Base-by-base conservation (phyloP, 805 yeast species). In the Candida easanensis region DNA sequence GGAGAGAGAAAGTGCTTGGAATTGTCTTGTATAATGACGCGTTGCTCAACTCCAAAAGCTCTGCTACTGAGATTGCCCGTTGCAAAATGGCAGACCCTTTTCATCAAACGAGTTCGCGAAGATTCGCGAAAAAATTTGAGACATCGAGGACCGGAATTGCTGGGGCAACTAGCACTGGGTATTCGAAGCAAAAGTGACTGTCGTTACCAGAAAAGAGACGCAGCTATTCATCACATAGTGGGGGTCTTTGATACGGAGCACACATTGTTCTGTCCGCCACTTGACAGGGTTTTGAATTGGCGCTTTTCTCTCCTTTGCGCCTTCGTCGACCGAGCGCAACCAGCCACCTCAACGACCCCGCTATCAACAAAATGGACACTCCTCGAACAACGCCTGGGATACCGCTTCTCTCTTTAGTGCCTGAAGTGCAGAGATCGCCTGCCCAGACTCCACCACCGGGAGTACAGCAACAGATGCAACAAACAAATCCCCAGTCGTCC, bases 331-430 rank as follows among this genome's bases (percentile, higher is more conserved):
- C n/a, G n/a, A n/a, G n/a, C n/a, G n/a, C n/a, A n/a, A 27, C 31
- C 31, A 11, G 15, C 31, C 31, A 10, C 31, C 15, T 10, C 15
- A 5, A 9, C 31, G 5, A 10, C 31, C 15, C 31, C 31, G 10
- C 18, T 19, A 4, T 20, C 17, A 14, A 5, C 32, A 33, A 17
- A 2, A 44, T 41, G 42, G 41, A 41, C 34, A 41, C 41, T n/a
- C 44, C 43, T 4, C 39, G 37, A 14, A 28, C 42, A 4, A 33
- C 42, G 4, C 39, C 43, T 4, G 44, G 44, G 9, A 14, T 46
- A 3, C 50, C 51, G 2, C 33, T 47, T 14, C 33, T 46, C 35
- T 15, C 49, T 1, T 22, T 50, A 30, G 42, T 48, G 3, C 49
- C 49, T 9, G 48, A 45, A 33, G 49, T 44, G 4, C 42, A 23